Conservation (phyloP, 176 grass and related monocot species). For the Dactylis glomerata region DNA sequence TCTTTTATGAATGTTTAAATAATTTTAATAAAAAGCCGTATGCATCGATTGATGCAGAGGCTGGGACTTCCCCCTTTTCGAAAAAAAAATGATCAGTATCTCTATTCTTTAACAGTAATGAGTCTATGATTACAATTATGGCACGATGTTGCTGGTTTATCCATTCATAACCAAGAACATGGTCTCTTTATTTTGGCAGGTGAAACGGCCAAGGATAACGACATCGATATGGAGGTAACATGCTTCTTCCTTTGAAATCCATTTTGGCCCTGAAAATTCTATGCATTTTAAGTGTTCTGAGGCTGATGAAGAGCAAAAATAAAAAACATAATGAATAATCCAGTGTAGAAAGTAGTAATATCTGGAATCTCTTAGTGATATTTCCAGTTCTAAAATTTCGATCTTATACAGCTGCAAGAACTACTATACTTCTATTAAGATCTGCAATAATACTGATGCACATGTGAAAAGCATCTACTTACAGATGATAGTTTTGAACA, state of each 20-base stretch:
- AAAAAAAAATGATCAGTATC: too few relatives aligned
- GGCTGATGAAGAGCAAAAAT: not conserved
- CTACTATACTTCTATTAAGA: not conserved
- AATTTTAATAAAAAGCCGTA: too few relatives aligned
- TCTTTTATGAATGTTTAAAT: too few relatives aligned
- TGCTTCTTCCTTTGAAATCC: not conserved
- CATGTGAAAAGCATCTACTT: not conserved
- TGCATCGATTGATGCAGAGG: too few relatives aligned
- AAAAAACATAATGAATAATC: not conserved
- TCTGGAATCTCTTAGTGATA: not conserved
- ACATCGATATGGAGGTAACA: constrained; percentile 35
- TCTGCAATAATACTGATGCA: not conserved
- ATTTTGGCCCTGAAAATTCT: not conserved
- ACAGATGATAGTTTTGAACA: not conserved
- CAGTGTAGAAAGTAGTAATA: not conserved
- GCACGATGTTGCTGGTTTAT: not conserved
- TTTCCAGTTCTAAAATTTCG: not conserved
- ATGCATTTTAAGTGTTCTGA: not conserved
- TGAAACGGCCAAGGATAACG: constrained; percentile 29
- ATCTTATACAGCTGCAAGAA: not conserved
- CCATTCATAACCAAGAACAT: not conserved
- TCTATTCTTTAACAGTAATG: not conserved
- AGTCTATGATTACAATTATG: not conserved
- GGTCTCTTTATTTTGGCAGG: constrained; percentile 38
- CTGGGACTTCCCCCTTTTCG: too few relatives aligned